Evolutionary conservation across 2,329 filamentous ascomycete genomes (phyloP).

Genomic region (Arthrinium phaeospermum): DNA sequence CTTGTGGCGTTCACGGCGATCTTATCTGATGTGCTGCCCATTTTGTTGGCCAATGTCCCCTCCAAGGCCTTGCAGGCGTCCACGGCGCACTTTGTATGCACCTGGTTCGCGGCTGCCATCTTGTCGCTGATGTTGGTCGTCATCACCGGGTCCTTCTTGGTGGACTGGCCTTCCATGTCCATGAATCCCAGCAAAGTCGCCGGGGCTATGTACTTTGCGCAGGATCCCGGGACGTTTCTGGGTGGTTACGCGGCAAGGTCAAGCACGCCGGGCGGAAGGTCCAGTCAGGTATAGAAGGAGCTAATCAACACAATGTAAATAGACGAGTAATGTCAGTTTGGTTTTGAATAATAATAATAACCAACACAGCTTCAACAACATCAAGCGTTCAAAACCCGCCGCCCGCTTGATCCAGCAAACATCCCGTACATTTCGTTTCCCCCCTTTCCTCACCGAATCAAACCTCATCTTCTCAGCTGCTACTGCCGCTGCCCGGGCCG

Average conservation of each 20-base stretch:
- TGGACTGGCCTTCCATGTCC: slow-evolving; percentile 51
- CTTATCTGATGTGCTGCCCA: slow-evolving; percentile 55
- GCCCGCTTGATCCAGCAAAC: too few relatives aligned
- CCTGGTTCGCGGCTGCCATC: slow-evolving; percentile 45
- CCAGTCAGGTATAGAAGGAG: slow-evolving; percentile 22
- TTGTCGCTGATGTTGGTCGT: slow-evolving; percentile 50
- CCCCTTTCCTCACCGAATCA: too few relatives aligned
- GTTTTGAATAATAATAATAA: not conserved
- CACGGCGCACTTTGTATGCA: slow-evolving; percentile 47
- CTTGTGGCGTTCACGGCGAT: slow-evolving; percentile 49
- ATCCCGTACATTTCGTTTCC: too few relatives aligned
- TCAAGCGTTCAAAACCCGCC: not conserved
- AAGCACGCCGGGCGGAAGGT: slow-evolving; percentile 26
- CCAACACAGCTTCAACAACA: not conserved
- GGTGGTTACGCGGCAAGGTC: slow-evolving; percentile 20
- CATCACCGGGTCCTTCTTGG: slow-evolving; percentile 46
- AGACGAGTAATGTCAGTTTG: not conserved
- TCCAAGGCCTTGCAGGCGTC: slow-evolving; percentile 50
- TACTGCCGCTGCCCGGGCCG: not conserved
- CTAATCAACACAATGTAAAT: not conserved
- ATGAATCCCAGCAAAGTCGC: slow-evolving; percentile 54
- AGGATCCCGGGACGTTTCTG: slow-evolving; percentile 13
- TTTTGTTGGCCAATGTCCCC: slow-evolving; percentile 55
- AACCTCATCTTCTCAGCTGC: not conserved
- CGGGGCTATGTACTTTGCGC: slow-evolving; percentile 51